phyloP scores from a whole-genome alignment of 805 yeast genomes.

The Brettanomyces naardenensis region DNA sequence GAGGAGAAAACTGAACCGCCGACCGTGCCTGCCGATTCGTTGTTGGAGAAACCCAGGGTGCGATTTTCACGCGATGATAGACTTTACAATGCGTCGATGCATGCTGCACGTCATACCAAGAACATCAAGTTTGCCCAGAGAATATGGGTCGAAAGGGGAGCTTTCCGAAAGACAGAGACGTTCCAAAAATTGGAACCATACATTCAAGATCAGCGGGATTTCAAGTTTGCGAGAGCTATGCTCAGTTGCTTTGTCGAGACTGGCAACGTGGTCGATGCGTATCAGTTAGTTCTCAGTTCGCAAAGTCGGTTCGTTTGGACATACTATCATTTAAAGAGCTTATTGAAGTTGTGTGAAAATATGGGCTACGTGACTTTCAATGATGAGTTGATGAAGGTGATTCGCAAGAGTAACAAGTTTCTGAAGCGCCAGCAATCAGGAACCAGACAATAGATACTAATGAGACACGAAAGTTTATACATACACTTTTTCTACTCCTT shows the following conservation, averaged over 20 bases:
- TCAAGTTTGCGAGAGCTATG: slow-evolving; percentile 68
- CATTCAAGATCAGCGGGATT: slow-evolving; percentile 42
- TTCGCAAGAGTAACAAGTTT: slow-evolving; percentile 12
- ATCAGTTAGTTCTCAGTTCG: slow-evolving; percentile 59
- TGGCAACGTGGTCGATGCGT: slow-evolving; percentile 59
- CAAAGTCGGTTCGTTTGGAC: slow-evolving; percentile 67
- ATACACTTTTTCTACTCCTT: too few relatives aligned
- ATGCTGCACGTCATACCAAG: slow-evolving; percentile 54
- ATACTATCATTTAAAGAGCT: slow-evolving; percentile 34
- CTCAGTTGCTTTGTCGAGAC: slow-evolving; percentile 48
- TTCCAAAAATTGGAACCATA: slow-evolving; percentile 36
- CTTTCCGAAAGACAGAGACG: slow-evolving; percentile 44
- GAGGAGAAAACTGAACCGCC: slow-evolving; percentile 11
- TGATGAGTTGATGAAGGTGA: slow-evolving; percentile 19
- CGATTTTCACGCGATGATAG: slow-evolving; percentile 36
- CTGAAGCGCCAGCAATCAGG: slow-evolving; percentile 1
- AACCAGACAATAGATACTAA: too few relatives aligned
- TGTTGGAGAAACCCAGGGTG: slow-evolving; percentile 7
- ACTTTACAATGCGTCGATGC: slow-evolving; percentile 52
- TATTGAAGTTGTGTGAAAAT: slow-evolving; percentile 31
- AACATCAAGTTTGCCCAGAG: slow-evolving; percentile 51
- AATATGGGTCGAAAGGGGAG: slow-evolving; percentile 77
- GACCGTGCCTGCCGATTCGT: slow-evolving; percentile 8
- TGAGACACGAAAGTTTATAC: not conserved
- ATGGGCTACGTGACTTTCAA: slow-evolving; percentile 36